Conservation (phyloP, 768 basidiomycete species). For the Suillus alpinus region DNA sequence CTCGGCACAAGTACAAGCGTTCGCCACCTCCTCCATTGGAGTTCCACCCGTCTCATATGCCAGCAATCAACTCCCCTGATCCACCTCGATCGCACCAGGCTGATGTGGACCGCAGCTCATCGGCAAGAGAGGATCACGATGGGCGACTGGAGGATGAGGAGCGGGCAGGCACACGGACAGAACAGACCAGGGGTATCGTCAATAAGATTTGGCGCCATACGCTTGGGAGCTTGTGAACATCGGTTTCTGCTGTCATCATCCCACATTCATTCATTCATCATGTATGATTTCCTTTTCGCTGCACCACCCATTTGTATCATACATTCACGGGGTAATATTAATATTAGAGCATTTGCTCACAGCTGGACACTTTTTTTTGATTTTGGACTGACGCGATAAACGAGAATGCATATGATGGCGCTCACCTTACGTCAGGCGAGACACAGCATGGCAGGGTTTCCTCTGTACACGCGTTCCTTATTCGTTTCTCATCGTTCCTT, state of each 20-base stretch:
- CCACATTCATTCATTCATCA: slow-evolving; percentile 3
- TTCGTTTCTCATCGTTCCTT: slow-evolving; percentile 7
- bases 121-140: slow-evolving; percentile 57
- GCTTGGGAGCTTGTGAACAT: not conserved
- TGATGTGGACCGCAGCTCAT: slow-evolving; percentile 16
- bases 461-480: slow-evolving; percentile 11
- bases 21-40: slow-evolving; percentile 42
- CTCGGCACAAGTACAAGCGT: slow-evolving; percentile 27
- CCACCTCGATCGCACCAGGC: slow-evolving; percentile 5
- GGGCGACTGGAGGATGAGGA: slow-evolving; percentile 46
- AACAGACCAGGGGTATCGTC: slow-evolving; percentile 35
- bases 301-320: slow-evolving; percentile 6
- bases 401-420: not conserved
- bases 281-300: not conserved
- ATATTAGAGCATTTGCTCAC: not conserved
- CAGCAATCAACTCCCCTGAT: slow-evolving; percentile 35
- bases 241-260: not conserved
- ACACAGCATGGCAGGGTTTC: slow-evolving; percentile 7
- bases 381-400: not conserved
- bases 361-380: not conserved
- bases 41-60: slow-evolving; percentile 29
- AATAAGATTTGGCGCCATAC: slow-evolving; percentile 22
- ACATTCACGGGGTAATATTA: not conserved
- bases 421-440: slow-evolving; percentile 17
- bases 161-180: slow-evolving; percentile 40